These are phyloP conservation scores for Mycena chlorophos DNA, from an alignment of 768 basidiomycete genomes.

Conservation along the genomic window DNA sequence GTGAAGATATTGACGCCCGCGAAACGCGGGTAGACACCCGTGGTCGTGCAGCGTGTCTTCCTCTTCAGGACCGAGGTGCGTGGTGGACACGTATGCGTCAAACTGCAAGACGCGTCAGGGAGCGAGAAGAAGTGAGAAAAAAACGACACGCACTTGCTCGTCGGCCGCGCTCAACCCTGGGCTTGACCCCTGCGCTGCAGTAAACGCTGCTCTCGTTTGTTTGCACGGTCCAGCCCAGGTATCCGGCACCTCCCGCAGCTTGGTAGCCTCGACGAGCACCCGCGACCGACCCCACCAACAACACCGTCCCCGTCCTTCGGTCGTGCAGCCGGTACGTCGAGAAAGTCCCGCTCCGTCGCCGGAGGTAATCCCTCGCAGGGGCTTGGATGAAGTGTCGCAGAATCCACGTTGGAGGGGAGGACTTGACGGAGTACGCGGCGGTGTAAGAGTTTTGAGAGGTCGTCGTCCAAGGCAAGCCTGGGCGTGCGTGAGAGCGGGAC, in stretches of 20 bases:
- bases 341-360: neutral
- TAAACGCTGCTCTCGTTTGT: neutral
- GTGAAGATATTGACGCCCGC: constrained; percentile 2
- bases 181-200: neutral
- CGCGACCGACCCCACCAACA: too few species aligned
- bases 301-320: too few species aligned
- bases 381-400: neutral
- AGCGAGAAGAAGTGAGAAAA: neutral
- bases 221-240: neutral
- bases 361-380: neutral
- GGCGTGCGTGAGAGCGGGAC: too few species aligned
- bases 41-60: constrained; percentile 17
- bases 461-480: too few species aligned
- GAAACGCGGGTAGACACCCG: neutral
- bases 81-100: neutral
- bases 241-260: neutral
- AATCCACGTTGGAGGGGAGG: neutral
- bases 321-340: neutral
- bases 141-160: too few species aligned
- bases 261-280: too few species aligned
- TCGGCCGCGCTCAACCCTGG: neutral
- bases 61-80: constrained; percentile 1
- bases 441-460: too few species aligned
- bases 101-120: neutral
- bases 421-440: neutral